Base-by-base conservation (phyloP, 2,329 filamentous ascomycete species). In the Fusarium marasasianum region DNA sequence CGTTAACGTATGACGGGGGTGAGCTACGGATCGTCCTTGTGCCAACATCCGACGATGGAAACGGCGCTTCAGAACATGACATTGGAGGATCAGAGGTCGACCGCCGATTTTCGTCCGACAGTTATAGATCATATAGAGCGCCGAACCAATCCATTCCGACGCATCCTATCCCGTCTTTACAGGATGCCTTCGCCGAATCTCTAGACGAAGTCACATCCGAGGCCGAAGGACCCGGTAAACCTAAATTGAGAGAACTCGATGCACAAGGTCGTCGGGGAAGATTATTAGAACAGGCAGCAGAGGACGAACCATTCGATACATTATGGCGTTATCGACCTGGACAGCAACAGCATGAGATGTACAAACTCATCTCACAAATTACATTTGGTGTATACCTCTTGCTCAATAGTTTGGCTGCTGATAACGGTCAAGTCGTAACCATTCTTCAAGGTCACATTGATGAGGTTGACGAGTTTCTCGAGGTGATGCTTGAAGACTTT, bases 401-500 rank as follows among this genome's bases (percentile, higher is more conserved):
- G 65, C 90, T 97, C 63, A 92, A 95, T 78, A 91, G 92, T 69
- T 90, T 97, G 81, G 95, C 96, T 60, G 97, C 96, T 82, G 97
- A 94, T 76, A 93, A 97, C 75, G 88, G 91, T 40, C 94, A 97
- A 80, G 96, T 98, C 18, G 92, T 98, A 72, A 91, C 89, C 73
- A 98, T 98, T 60, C 87, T 98, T 63, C 94, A 98, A 79, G 91
- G 90, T 20, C 96, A 98, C 81, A 96, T 98, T 69, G 94, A 98
- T 79, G 96, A 98, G 82, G 90, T 98, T 37, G 96, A 98, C 82
- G 92, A 93, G 77, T 98, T 98, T 79, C 86, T 98, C 40, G 94
- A 97, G 81, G 91, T 93, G 24, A 93, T 94, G 2, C 90, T 94
- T 48, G 95, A 97, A 77, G 96, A 98, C 80, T 91, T 98, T 58